A percentile compares a stretch with the other conserved stretches of the same genome.
Evolutionary conservation across 1,139 yeast species (phyloP).

Genomic region (Geotrichum aggregatum): DNA sequence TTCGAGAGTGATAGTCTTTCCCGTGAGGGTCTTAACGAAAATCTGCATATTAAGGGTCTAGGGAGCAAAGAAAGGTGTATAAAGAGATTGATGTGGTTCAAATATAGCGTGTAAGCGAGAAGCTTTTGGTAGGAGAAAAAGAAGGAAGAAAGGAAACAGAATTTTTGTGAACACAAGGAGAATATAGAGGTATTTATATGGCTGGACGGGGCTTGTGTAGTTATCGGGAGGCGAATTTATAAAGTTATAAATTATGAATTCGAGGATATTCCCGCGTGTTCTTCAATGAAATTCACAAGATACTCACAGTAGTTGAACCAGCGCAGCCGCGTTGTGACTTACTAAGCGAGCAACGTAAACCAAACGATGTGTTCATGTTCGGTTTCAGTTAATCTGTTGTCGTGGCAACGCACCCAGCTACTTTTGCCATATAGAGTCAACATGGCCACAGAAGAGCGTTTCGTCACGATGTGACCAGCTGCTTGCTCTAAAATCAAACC

Average conservation of each 20-base stretch:
- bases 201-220: not conserved
- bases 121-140: not conserved
- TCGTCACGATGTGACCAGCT: too few species aligned
- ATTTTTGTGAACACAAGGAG: not conserved
- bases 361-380: too few species aligned
- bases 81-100: not conserved
- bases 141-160: constrained; percentile 3
- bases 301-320: too few species aligned
- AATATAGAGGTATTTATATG: not conserved
- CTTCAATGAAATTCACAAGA: too few species aligned
- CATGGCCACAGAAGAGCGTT: too few species aligned
- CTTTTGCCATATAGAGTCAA: too few species aligned
- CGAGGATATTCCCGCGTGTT: too few species aligned
- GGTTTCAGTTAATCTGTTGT: too few species aligned
- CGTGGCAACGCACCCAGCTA: too few species aligned
- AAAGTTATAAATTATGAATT: not conserved
- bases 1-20: constrained; percentile 78
- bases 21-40: constrained; percentile 73
- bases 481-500: too few species aligned
- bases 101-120: not conserved
- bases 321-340: too few species aligned
- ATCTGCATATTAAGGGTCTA: constrained; percentile 54
- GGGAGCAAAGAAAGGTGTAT: not conserved
- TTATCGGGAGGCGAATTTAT: not conserved
- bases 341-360: too few species aligned